Conservation (phyloP, 202 grass and related monocot genomes). For the Panicum hallii region DNA sequence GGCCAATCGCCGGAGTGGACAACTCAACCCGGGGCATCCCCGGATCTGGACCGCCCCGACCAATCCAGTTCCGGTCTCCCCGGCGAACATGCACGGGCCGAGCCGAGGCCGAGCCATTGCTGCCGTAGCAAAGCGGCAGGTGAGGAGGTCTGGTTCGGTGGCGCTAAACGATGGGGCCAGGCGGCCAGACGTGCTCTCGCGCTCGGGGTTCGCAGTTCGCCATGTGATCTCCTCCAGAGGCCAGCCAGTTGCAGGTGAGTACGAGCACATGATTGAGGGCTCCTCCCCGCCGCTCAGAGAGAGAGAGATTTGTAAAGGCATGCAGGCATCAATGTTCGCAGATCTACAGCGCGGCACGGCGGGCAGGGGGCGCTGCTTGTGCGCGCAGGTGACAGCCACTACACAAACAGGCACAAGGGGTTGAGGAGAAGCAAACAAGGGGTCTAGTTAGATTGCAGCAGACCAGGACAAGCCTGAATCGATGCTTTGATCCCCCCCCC, state of each 20-base stretch:
- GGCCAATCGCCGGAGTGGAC: constrained; percentile 45
- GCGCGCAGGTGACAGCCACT: constrained; percentile 56
- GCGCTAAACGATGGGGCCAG: constrained; percentile 33
- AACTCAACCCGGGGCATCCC: constrained; percentile 44
- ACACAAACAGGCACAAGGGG: constrained; percentile 38
- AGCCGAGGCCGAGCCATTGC: neutral
- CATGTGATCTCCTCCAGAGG: constrained; percentile 38
- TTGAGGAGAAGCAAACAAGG: constrained; percentile 57
- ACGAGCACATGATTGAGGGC: constrained; percentile 49
- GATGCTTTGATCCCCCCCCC: neutral
- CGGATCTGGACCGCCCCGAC: constrained; percentile 50
- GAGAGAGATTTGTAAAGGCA: constrained; percentile 46
- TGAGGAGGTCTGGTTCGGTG: neutral
- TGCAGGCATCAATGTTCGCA: constrained; percentile 50
- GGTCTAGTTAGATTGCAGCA: constrained; percentile 42
- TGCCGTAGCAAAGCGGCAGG: constrained; percentile 38
- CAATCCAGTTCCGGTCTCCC: constrained; percentile 34
- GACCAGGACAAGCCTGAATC: constrained; percentile 40
- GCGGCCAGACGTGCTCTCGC: neutral
- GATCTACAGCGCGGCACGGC: constrained; percentile 48
- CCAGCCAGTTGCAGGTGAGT: constrained; percentile 35
- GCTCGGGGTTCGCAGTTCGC: constrained; percentile 9
- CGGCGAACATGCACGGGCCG: constrained; percentile 34
- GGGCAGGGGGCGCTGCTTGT: constrained; percentile 25
- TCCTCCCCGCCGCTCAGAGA: constrained; percentile 31